These are phyloP conservation scores for Phytophthora ramorum DNA, from an alignment of 352 stramenopile species.

Conservation along the genomic window DNA sequence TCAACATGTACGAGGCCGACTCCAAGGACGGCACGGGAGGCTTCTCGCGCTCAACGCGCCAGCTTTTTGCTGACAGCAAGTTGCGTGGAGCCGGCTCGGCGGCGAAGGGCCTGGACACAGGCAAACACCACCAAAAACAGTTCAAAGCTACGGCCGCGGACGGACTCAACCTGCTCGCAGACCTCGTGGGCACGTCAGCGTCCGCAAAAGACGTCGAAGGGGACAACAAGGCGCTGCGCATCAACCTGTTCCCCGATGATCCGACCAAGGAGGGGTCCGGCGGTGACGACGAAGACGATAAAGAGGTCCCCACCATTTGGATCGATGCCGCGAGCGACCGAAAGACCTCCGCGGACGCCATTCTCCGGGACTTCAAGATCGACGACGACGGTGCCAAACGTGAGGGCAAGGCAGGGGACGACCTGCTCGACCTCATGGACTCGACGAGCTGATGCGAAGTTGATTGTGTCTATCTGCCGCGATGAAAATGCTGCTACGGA, in stretches of 20 bases:
- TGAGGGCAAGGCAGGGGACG: conserved; percentile 64
- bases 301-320: conserved; percentile 78
- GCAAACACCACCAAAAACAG: conserved; percentile 59
- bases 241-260: conserved; percentile 84
- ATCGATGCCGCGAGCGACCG: conserved; percentile 82
- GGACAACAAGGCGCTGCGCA: conserved; percentile 70
- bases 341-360: conserved; percentile 54
- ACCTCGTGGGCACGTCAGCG: conserved; percentile 70
- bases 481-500: not conserved
- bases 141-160: conserved; percentile 84
- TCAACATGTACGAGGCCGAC: conserved; percentile 89
- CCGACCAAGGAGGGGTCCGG: conserved; percentile 37
- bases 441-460: conserved; percentile 39
- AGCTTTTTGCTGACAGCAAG: conserved; percentile 75
- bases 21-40: conserved; percentile 50
- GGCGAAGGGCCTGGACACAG: conserved; percentile 36
- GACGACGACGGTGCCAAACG: conserved; percentile 52
- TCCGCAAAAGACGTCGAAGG: conserved; percentile 53
- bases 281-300: conserved; percentile 66
- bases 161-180: conserved; percentile 87
- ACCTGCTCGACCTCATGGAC: conserved; percentile 92
- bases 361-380: conserved; percentile 73
- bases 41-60: conserved; percentile 51
- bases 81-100: conserved; percentile 21
- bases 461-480: not conserved